Conservation (phyloP, 257 asterid species). For the Solanum pennellii region DNA sequence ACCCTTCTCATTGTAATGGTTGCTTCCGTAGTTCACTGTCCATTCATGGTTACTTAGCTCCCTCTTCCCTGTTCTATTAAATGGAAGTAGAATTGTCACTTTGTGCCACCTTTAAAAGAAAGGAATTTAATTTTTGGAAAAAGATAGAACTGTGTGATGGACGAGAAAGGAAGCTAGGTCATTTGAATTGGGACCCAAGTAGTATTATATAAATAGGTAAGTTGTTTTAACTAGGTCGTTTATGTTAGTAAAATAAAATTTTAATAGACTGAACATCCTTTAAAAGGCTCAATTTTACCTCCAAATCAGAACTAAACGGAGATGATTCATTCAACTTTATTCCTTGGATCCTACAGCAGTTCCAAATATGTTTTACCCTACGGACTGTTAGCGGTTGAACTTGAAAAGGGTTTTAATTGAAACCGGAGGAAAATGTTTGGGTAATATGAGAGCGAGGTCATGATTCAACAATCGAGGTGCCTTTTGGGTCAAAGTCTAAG, state of each 20-base stretch:
- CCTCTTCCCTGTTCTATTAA: not conserved
- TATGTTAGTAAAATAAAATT: not conserved
- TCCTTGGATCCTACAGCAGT: not conserved
- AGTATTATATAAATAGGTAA: not conserved
- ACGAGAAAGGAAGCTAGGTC: not conserved
- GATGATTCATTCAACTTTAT: not conserved
- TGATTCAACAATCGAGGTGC: not conserved
- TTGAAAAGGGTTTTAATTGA: not conserved
- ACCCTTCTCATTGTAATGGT: not conserved
- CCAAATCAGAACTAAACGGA: not conserved
- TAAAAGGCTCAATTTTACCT: not conserved
- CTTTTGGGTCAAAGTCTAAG: not conserved
- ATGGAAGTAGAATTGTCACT: not conserved
- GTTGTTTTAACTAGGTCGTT: not conserved
- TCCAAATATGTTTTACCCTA: not conserved
- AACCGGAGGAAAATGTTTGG: not conserved
- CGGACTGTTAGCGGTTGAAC: not conserved
- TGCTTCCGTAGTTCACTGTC: not conserved
- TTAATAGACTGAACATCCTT: not conserved
- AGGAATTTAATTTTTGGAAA: not conserved
- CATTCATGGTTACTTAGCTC: not conserved
- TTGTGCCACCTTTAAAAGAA: not conserved
- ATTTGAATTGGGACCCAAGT: not conserved
- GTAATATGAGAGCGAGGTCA: not conserved
- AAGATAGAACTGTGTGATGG: not conserved